Percentiles rank a stretch among this genome's conserved stretches.
phyloP scores from a whole-genome alignment of 768 basidiomycete genomes.

The Russula vinacea region DNA sequence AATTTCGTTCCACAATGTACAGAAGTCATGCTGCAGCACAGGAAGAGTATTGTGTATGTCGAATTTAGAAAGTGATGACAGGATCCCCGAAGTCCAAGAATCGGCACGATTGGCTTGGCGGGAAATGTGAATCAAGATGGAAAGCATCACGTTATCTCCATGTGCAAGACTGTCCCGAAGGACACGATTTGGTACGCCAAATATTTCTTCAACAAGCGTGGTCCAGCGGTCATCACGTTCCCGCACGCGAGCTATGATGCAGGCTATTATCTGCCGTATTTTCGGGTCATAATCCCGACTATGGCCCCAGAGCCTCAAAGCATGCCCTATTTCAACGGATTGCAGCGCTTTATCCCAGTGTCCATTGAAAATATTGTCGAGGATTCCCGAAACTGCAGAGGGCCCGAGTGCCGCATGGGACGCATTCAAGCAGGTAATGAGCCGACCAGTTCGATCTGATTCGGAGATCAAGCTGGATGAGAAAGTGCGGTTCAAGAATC shows the following conservation, averaged over 20 bases:
- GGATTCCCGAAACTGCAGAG: not conserved
- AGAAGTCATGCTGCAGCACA: not conserved
- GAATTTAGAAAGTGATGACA: not conserved
- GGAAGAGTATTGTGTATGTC: not conserved
- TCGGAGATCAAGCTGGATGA: not conserved
- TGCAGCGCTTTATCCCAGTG: not conserved
- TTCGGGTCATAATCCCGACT: not conserved
- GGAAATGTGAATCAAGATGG: not conserved
- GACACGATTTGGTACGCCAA: not conserved
- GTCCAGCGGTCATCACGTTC: slow-evolving; percentile 3
- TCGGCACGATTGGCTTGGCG: not conserved
- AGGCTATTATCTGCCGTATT: not conserved
- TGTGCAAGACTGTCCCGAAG: not conserved
- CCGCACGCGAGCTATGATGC: not conserved
- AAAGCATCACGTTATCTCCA: slow-evolving; percentile 8
- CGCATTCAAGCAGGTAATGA: slow-evolving; percentile 3
- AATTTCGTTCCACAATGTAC: not conserved
- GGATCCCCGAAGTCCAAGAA: not conserved
- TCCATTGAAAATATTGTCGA: not conserved
- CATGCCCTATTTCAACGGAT: slow-evolving; percentile 2
- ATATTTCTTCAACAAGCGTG: not conserved
- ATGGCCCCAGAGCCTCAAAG: not conserved
- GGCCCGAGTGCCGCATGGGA: not conserved
- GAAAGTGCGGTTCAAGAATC: slow-evolving; percentile 6
- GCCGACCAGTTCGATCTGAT: not conserved